Evolutionary conservation across 345 rosid genomes (phyloP), one percentile per base, ranked within the genome.

Genomic region (Aquilaria yunnanensis): DNA sequence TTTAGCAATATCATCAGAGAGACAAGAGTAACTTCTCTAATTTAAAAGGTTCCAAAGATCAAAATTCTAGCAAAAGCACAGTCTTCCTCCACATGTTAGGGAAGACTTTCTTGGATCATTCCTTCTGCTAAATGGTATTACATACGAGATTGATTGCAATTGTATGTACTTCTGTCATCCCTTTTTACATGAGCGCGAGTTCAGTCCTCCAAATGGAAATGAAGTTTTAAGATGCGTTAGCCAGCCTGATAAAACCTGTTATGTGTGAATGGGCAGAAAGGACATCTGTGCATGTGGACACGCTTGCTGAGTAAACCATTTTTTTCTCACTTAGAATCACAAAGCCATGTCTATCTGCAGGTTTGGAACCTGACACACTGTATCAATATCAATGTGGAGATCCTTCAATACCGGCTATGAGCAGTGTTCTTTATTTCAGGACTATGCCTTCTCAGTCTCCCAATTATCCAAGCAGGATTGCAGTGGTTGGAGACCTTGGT

Each of bases 401-500:
- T 70, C 85, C 87, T 49, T 82, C 80, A 33, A 64, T 78, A 62
- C 55, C 79, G 67, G 83, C 81, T 14, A 81, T 87, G 89, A 87
- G 92, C 54, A 41, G 61, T 13, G 60, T 66, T 1, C 74, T 78
- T 67, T 75, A 75, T 82, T 37, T 81, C 52, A 82, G 72, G 60
- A 90, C 97, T 14, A 86, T 88, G 97, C 96, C 95, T 2, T 72
- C 92, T 49, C 57, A 72, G 16, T 73, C 83, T 0, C 61, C 72
- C 30, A 74, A 64, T 62, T 94, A 86, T 49, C 97, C 99, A 0
- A 73, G 56, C 58, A 86, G 92, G 70, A 78, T 94, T 52, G 80
- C 81, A 8, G 70, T 94, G 16, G 84, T 85, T 32, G 99, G 97
- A 73, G 96, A 77, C 74, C 76, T 88, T 47, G 97, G 99, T 41